Percentiles rank a stretch among this genome's conserved stretches.
Evolutionary conservation across 2,329 filamentous ascomycete species (phyloP).

Genomic region (Calonectria pteridis): DNA sequence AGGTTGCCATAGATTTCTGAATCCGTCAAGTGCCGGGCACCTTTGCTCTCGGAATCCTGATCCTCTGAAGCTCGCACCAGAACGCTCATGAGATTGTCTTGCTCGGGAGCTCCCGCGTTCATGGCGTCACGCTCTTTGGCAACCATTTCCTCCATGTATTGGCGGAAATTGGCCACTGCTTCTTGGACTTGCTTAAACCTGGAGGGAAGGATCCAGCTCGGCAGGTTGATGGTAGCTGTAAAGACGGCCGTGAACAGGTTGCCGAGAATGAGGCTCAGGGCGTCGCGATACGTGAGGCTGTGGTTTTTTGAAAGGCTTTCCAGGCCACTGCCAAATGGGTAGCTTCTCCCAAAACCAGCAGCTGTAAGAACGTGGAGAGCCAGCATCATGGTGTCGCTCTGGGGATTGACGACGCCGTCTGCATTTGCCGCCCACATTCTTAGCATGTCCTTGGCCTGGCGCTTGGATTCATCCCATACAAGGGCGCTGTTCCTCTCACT

Average conservation of each 20-base stretch:
- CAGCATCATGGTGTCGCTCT: conserved; percentile 35
- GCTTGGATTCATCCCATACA: conserved; percentile 35
- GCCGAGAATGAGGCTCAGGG: conserved; percentile 30
- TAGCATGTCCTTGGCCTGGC: conserved; percentile 35
- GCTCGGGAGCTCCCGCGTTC: conserved; percentile 19
- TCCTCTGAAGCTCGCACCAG: conserved; percentile 37
- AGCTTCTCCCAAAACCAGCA: conserved; percentile 37
- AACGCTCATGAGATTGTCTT: conserved; percentile 37
- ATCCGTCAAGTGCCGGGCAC: conserved; percentile 47
- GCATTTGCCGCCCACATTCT: conserved; percentile 30
- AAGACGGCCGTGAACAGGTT: conserved; percentile 35
- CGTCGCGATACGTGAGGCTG: conserved; percentile 34
- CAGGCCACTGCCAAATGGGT: conserved; percentile 29
- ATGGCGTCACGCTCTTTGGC: conserved; percentile 32
- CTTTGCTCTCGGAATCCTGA: conserved; percentile 12
- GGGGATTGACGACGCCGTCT: conserved; percentile 27
- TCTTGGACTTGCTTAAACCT: conserved; percentile 36
- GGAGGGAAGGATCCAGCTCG: conserved; percentile 25
- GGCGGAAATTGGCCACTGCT: conserved; percentile 30
- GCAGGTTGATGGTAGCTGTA: conserved; percentile 32
- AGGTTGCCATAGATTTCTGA: conserved; percentile 63
- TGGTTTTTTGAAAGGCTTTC: conserved; percentile 27
- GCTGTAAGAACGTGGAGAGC: conserved; percentile 38
- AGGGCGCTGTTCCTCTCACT: conserved; percentile 37
- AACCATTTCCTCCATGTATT: conserved; percentile 38